Evolutionary conservation across 768 basidiomycete species (phyloP).

Genomic region (Collybia nuda): DNA sequence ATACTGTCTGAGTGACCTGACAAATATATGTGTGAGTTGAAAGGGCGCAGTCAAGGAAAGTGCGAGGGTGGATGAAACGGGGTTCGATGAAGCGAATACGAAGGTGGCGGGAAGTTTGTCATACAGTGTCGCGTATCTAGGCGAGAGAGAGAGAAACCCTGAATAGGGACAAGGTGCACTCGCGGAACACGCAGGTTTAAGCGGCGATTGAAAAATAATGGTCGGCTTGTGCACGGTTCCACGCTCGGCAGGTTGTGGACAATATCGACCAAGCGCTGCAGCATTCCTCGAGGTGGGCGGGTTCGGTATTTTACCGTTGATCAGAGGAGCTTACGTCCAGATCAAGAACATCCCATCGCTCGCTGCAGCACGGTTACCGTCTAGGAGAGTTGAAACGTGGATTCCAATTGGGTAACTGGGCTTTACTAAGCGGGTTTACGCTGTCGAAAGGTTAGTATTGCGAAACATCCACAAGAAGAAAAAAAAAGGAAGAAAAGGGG

Average conservation of each 20-base stretch:
- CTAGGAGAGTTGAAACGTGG: background rate
- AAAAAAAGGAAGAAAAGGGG: constrained; percentile 14
- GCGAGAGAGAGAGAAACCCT: background rate
- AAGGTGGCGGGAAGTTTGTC: background rate
- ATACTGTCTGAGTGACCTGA: too few species aligned
- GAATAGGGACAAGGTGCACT: background rate
- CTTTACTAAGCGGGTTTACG: constrained; percentile 37
- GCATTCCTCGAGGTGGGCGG: constrained; percentile 6
- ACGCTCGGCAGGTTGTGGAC: constrained; percentile 9
- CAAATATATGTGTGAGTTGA: too few species aligned
- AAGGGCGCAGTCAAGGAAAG: too few species aligned
- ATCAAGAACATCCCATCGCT: background rate
- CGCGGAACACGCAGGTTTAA: constrained; percentile 10
- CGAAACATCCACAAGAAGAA: constrained; percentile 25
- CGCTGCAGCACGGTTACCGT: too few species aligned
- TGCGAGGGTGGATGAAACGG: too few species aligned
- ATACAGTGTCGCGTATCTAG: background rate
- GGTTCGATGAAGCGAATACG: constrained; percentile 8
- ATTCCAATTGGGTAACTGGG: constrained; percentile 20
- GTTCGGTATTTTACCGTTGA: background rate
- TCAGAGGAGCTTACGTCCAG: constrained; percentile 3
- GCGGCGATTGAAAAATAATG: constrained; percentile 29
- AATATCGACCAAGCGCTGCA: background rate
- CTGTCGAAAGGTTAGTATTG: constrained; percentile 27
- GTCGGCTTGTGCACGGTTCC: constrained; percentile 9